A percentile compares a stretch with the other conserved stretches of the same genome.
These are phyloP conservation scores for Phytophthora niederhauseri DNA, from an alignment of 352 stramenopile genomes.

Conservation along the genomic window DNA sequence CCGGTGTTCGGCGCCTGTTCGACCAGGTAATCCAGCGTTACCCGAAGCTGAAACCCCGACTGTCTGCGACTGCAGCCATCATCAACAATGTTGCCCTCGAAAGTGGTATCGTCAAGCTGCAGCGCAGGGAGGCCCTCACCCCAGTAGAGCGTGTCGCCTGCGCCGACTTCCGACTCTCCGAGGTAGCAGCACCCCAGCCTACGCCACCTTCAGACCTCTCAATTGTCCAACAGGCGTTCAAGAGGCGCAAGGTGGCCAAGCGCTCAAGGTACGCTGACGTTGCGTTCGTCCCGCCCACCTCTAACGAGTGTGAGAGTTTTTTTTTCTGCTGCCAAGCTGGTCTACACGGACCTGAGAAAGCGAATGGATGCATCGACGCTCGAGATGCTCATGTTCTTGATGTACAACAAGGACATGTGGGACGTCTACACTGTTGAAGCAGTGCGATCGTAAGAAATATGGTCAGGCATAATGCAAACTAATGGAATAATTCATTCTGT, in stretches of 20 bases:
- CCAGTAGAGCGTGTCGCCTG: neutral
- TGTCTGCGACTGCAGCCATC: conserved; percentile 2
- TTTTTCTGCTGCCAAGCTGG: conserved; percentile 14
- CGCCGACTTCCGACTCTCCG: neutral
- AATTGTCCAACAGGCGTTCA: neutral
- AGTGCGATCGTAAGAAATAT: conserved; percentile 3
- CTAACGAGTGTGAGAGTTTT: conserved; percentile 22
- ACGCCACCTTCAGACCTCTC: neutral
- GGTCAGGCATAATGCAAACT: neutral
- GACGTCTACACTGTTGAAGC: conserved; percentile 19
- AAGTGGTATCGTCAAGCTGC: conserved; percentile 13
- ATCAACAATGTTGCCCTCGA: conserved; percentile 14
- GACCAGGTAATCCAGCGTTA: conserved; percentile 7
- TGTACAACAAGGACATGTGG: conserved; percentile 18
- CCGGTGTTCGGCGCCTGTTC: neutral
- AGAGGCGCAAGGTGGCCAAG: neutral
- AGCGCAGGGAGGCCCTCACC: conserved; percentile 5
- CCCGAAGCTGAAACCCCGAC: conserved; percentile 4
- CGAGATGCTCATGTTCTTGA: conserved; percentile 18
- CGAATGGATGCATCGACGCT: conserved; percentile 25
- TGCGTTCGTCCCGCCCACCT: conserved; percentile 7
- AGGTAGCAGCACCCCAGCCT: neutral
- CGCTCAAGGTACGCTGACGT: conserved; percentile 6
- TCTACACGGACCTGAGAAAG: conserved; percentile 16
- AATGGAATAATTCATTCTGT: neutral